phyloP scores from a whole-genome alignment of 2,329 filamentous ascomycete species.

The Xylaria sp. region DNA sequence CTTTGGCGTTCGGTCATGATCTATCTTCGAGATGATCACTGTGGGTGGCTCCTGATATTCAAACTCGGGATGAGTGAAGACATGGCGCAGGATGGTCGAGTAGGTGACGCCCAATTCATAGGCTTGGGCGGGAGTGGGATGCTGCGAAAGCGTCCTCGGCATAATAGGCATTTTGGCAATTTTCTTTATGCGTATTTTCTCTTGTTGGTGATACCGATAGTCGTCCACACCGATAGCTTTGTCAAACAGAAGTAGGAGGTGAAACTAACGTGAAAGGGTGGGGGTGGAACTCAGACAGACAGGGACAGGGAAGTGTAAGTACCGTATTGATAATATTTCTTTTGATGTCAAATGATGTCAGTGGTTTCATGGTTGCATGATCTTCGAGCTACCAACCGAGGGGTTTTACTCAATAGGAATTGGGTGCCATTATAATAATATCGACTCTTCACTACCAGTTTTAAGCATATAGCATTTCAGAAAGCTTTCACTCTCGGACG shows the following conservation, averaged over 20 bases:
- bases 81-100: slow-evolving; percentile 44
- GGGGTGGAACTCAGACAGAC: background rate
- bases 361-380: background rate
- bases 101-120: slow-evolving; percentile 43
- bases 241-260: background rate
- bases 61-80: slow-evolving; percentile 45
- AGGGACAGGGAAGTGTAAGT: background rate
- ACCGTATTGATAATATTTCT: background rate
- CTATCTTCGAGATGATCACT: slow-evolving; percentile 40
- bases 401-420: no score
- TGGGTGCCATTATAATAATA: no score
- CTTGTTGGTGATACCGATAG: background rate
- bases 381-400: no score
- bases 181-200: background rate
- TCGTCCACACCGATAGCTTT: background rate
- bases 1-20: slow-evolving; percentile 37
- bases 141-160: background rate
- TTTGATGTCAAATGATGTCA: background rate
- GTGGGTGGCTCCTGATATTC: slow-evolving; percentile 44
- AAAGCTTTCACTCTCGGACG: no score
- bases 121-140: slow-evolving; percentile 41
- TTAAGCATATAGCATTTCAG: background rate
- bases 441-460: no score
- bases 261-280: background rate
- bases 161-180: slow-evolving; percentile 23